These are phyloP conservation scores for Areca catechu DNA, from an alignment of 176 grass and related monocot genomes.

Conservation along the genomic window DNA sequence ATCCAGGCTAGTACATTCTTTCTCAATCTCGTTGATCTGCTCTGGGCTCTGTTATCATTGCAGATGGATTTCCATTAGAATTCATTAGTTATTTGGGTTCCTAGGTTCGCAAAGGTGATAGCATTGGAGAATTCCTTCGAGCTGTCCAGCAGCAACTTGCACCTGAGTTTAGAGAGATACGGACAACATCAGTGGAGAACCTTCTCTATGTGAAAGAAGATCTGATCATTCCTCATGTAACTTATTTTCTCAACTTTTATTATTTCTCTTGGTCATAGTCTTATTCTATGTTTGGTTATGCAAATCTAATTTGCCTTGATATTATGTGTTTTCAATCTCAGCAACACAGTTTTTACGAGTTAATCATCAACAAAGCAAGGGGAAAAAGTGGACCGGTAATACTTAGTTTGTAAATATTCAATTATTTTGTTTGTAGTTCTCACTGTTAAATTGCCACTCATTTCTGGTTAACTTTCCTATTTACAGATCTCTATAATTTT, in stretches of 20 bases:
- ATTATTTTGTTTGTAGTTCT: neutral
- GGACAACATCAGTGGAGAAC: conserved; percentile 94
- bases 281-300: conserved; percentile 1
- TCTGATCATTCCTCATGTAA: conserved; percentile 97
- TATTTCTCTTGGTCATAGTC: conserved; percentile 9
- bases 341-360: conserved; percentile 99
- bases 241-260: conserved; percentile 11
- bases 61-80: neutral
- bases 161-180: conserved; percentile 92
- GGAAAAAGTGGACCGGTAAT: conserved; percentile 99
- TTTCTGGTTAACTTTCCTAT: too few relatives aligned
- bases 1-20: conserved; percentile 42
- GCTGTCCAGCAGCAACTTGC: conserved; percentile 94
- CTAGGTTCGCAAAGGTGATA: conserved; percentile 86
- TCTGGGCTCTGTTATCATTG: neutral
- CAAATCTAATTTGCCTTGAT: neutral
- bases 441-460: neutral
- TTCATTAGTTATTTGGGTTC: conserved; percentile 22
- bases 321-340: conserved; percentile 36
- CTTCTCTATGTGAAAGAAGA: conserved; percentile 99
- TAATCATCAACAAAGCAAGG: conserved; percentile 98
- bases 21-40: neutral
- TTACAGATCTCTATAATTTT: too few relatives aligned
- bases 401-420: neutral
- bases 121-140: conserved; percentile 88